These are phyloP conservation scores for Desmodesmus armatus DNA, from an alignment of 139 green algal genomes.

Conservation along the genomic window DNA sequence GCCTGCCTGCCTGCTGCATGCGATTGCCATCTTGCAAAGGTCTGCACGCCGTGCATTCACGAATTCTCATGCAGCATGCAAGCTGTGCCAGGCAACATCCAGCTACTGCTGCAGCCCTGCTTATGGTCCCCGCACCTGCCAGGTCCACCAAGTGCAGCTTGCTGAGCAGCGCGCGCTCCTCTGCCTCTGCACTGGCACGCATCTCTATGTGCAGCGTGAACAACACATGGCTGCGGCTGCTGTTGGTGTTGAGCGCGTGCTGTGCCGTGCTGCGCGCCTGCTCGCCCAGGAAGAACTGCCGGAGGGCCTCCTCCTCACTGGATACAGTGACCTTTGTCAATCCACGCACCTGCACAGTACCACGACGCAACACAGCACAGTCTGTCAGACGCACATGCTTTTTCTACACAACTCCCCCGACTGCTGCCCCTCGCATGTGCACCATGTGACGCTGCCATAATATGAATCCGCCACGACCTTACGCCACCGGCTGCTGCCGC, in stretches of 20 bases:
- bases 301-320: slow-evolving; percentile 81
- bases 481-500: background rate
- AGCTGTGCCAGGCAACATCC: too few species aligned
- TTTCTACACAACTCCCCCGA: too few species aligned
- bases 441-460: background rate
- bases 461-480: background rate
- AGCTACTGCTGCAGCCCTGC: too few species aligned
- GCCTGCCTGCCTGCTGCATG: too few species aligned
- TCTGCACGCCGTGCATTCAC: too few species aligned
- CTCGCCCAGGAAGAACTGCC: slow-evolving; percentile 79
- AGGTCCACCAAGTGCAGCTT: slow-evolving; percentile 67
- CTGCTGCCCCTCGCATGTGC: background rate
- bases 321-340: slow-evolving; percentile 65
- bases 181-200: slow-evolving; percentile 64
- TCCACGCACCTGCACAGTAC: slow-evolving; percentile 60
- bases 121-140: too few species aligned
- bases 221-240: slow-evolving; percentile 75
- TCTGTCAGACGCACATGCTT: background rate
- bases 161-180: slow-evolving; percentile 70
- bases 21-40: too few species aligned
- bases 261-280: slow-evolving; percentile 57
- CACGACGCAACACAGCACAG: background rate
- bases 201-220: slow-evolving; percentile 81
- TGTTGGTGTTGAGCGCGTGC: slow-evolving; percentile 75
- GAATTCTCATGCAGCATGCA: too few species aligned